Evolutionary conservation across 352 stramenopile genomes (phyloP), one percentile per base, ranked within the genome.

Genomic region (Globisporangium ultimum): DNA sequence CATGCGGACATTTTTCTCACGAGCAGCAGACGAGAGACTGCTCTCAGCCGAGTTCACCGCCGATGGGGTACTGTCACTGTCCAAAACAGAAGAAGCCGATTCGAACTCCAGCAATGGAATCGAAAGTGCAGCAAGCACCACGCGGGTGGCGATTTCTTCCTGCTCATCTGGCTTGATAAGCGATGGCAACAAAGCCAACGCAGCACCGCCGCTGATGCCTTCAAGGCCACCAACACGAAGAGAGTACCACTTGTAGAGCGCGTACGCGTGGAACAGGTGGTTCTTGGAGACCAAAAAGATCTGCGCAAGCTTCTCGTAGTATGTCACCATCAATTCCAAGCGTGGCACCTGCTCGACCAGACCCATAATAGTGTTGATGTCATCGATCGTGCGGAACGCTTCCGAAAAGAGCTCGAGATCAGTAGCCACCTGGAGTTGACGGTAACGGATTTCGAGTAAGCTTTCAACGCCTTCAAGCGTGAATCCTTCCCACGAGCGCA

Each of bases 331-430:
- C 50, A 98, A 77, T 45, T 98, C 92, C 24, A 97, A 78, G 53
- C 98, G 98, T 38, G 96, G 95, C 21, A 92, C 81, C 60, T 91
- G 80, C 61, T 93, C 83, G 21, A 88, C 78, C 11, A 92, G 56
- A 59, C 82, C 88, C 71, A 99, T 94, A 74, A 99, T 98, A 63
- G 89, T 97, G 84, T 99, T 98, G 71, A 99, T 99, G 76, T 99
- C 97, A 73, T 99, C 97, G 38, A 99, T 97, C 14, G 97, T 99
- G 53, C 97, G 91, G 79, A 99, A 99, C 28, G 93, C 96, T 71
- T 99, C 97, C 3, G 91, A 98, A 78, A 98, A 99, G 36, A 99
- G 81, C 67, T 98, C 93, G 15, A 99, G 78, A 48, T 90, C 70
- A 28, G 90, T 96, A 13, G 96, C 93, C 8, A 97, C 96, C 72